Percentiles rank a stretch among this genome's conserved stretches.
Conservation (phyloP, 495 filamentous ascomycete species). For the Penicillium silybi region DNA sequence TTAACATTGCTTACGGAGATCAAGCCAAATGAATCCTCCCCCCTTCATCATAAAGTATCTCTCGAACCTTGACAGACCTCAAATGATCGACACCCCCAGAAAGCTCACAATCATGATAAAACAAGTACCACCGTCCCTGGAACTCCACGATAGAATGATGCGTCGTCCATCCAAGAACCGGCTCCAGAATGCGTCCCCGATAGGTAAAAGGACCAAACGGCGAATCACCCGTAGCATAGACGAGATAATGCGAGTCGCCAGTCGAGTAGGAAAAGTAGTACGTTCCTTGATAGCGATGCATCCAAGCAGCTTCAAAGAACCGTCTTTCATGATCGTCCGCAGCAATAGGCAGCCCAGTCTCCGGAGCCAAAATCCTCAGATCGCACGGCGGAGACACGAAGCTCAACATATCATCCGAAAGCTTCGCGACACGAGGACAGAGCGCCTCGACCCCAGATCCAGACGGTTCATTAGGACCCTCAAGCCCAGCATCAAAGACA, state of each 20-base stretch:
- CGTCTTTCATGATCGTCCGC: conserved; percentile 66
- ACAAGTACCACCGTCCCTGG: conserved; percentile 63
- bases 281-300: conserved; percentile 59
- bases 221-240: conserved; percentile 56
- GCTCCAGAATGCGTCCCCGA: conserved; percentile 64
- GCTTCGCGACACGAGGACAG: conserved; percentile 55
- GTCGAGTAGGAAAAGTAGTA: conserved; percentile 79
- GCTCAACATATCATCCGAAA: conserved; percentile 58
- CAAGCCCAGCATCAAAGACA: conserved; percentile 42
- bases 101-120: conserved; percentile 68
- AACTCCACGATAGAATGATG: conserved; percentile 76
- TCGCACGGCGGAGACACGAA: conserved; percentile 49
- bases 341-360: conserved; percentile 51
- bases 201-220: conserved; percentile 70
- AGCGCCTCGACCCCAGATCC: conserved; percentile 48
- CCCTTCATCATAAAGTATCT: conserved; percentile 64
- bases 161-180: conserved; percentile 74
- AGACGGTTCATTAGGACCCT: conserved; percentile 51
- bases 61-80: conserved; percentile 64
- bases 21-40: conserved; percentile 49
- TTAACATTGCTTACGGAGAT: background rate
- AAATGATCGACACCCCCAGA: conserved; percentile 61
- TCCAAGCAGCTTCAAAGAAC: conserved; percentile 79
- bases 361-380: conserved; percentile 52
- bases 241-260: conserved; percentile 69